These are phyloP conservation scores for Alternaria angustiovoidea DNA, from an alignment of 2,329 filamentous ascomycete species.

Conservation along the genomic window DNA sequence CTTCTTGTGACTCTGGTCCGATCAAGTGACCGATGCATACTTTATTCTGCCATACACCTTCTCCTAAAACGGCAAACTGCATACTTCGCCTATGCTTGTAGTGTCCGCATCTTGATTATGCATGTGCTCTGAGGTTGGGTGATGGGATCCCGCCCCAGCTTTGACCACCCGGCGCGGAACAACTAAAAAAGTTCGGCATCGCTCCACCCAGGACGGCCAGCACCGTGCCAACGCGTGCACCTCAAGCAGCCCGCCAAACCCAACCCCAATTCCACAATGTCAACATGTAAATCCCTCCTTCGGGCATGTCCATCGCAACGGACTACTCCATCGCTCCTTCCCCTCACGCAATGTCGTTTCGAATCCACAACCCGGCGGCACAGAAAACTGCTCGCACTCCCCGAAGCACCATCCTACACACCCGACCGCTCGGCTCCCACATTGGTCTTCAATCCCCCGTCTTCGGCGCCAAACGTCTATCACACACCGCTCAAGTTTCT, in stretches of 20 bases:
- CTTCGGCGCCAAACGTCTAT: slow-evolving; percentile 68
- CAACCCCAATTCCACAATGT: slow-evolving; percentile 39
- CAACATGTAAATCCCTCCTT: slow-evolving; percentile 43
- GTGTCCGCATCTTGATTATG: neutral
- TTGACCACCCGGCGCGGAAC: slow-evolving; percentile 31
- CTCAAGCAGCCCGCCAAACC: slow-evolving; percentile 15
- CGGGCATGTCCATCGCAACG: slow-evolving; percentile 31
- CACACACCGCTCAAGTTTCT: slow-evolving; percentile 72
- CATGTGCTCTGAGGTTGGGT: neutral
- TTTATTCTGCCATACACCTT: neutral
- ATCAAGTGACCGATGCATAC: neutral
- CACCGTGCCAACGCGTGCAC: slow-evolving; percentile 15
- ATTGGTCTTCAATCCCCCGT: slow-evolving; percentile 69
- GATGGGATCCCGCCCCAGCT: slow-evolving; percentile 14
- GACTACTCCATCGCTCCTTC: slow-evolving; percentile 30
- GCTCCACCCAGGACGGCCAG: slow-evolving; percentile 18
- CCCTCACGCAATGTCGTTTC: slow-evolving; percentile 48
- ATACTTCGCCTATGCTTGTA: neutral
- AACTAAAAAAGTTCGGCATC: slow-evolving; percentile 39
- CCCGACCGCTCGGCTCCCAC: slow-evolving; percentile 37
- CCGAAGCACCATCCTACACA: slow-evolving; percentile 55
- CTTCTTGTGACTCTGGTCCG: neutral
- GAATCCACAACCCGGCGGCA: slow-evolving; percentile 57
- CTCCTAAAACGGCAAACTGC: neutral
- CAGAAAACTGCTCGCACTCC: slow-evolving; percentile 56